Percentiles rank a stretch among this genome's conserved stretches.
phyloP scores from a whole-genome alignment of 2,329 filamentous ascomycete genomes.

The Colletotrichum nymphaeae region DNA sequence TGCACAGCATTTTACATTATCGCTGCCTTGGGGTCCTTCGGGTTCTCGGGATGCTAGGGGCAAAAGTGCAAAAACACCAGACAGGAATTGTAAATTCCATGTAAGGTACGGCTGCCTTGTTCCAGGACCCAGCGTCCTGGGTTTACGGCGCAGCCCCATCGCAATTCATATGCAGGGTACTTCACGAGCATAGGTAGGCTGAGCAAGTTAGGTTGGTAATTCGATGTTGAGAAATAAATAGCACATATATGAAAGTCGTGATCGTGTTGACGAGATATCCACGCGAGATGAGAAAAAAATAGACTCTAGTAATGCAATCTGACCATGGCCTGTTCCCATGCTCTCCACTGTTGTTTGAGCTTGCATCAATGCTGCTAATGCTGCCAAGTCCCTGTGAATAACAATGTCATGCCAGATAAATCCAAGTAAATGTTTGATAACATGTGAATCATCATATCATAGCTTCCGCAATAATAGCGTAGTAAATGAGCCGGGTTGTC shows the following conservation, averaged over 20 bases:
- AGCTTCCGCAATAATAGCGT: neutral
- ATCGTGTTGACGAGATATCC: neutral
- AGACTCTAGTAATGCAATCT: slow-evolving; percentile 10
- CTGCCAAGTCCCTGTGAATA: neutral
- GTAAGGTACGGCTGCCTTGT: slow-evolving; percentile 13
- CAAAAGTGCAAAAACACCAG: neutral
- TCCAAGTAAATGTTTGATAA: neutral
- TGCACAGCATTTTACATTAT: slow-evolving; percentile 18
- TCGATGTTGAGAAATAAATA: neutral
- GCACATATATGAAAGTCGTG: neutral
- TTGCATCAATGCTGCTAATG: neutral
- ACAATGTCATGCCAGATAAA: neutral
- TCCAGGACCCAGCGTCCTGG: neutral
- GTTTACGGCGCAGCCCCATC: slow-evolving; percentile 1
- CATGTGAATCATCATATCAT: neutral
- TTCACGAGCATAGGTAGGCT: neutral
- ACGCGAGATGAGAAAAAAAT: neutral
- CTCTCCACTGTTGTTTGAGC: neutral
- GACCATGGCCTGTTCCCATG: slow-evolving; percentile 18
- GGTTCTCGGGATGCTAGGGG: too few relatives aligned
- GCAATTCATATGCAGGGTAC: neutral
- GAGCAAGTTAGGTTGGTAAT: too few relatives aligned
- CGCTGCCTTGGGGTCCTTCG: neutral
- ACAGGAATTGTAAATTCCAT: neutral
- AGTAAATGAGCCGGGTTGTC: neutral